phyloP scores from a whole-genome alignment of 331 rosid species.

The Quercus phellos region DNA sequence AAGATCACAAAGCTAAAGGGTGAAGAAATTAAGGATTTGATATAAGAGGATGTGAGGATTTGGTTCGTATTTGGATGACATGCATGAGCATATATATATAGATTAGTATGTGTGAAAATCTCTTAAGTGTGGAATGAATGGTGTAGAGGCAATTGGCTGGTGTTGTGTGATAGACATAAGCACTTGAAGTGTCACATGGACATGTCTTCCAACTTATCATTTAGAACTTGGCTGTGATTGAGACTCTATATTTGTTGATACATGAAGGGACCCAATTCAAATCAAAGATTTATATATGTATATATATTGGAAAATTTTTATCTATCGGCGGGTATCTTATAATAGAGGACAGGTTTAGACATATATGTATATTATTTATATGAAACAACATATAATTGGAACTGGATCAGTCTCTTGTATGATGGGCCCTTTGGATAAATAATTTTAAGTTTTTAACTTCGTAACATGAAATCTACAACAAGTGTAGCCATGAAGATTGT shows the following conservation, averaged over 20 bases:
- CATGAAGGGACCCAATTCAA: background rate
- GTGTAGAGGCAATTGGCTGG: background rate
- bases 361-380: too few relatives aligned
- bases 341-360: too few relatives aligned
- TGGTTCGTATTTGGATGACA: background rate
- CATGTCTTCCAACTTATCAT: conserved; percentile 8
- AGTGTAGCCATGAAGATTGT: too few relatives aligned
- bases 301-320: background rate
- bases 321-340: too few relatives aligned
- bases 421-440: too few relatives aligned
- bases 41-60: background rate
- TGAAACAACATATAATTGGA: too few relatives aligned
- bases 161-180: conserved; percentile 15
- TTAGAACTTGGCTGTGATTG: background rate
- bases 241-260: too few relatives aligned
- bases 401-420: too few relatives aligned
- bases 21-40: background rate
- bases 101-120: background rate
- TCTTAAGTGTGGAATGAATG: background rate
- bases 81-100: background rate
- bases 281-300: background rate
- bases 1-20: background rate
- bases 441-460: too few relatives aligned
- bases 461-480: too few relatives aligned
- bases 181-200: conserved; percentile 23